Evolutionary conservation across 129 eudicot genomes (phyloP).

Genomic region (Escallonia rubra): DNA sequence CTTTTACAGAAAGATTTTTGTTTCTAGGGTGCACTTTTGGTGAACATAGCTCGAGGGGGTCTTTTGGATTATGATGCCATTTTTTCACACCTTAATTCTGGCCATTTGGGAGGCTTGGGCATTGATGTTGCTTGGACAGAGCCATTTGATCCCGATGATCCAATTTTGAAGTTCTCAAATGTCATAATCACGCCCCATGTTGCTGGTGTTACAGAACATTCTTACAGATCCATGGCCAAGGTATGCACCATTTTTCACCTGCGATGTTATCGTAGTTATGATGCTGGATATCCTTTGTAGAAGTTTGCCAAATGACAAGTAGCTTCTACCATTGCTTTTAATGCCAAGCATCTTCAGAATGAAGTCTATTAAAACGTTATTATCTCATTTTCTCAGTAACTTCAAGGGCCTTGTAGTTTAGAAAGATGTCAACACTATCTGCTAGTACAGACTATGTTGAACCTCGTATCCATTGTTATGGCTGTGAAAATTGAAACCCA

Average conservation of each 20-base stretch:
- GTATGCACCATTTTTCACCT: conserved; percentile 26
- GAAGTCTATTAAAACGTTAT: neutral
- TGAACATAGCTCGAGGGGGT: conserved; percentile 90
- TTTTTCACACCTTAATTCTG: conserved; percentile 43
- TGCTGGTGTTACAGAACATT: conserved; percentile 77
- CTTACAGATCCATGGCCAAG: conserved; percentile 85
- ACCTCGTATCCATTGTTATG: neutral
- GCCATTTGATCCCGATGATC: conserved; percentile 85
- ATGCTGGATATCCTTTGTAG: neutral
- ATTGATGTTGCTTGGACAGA: conserved; percentile 96
- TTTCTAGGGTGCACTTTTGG: conserved; percentile 60
- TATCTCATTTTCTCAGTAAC: neutral
- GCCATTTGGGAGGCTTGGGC: conserved; percentile 92
- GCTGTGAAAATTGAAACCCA: neutral
- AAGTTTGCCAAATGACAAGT: no score
- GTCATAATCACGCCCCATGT: conserved; percentile 89
- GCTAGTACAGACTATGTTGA: neutral
- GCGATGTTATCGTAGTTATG: neutral
- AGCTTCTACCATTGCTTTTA: neutral
- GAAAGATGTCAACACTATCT: neutral
- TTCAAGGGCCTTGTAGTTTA: no score
- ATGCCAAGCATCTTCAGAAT: neutral
- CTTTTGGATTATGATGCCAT: conserved; percentile 80
- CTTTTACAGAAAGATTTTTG: neutral
- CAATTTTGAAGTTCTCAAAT: conserved; percentile 65